Percentiles rank a stretch among this genome's conserved stretches.
Evolutionary conservation across 2,329 filamentous ascomycete species (phyloP).

Genomic region (Zalaria obscura): DNA sequence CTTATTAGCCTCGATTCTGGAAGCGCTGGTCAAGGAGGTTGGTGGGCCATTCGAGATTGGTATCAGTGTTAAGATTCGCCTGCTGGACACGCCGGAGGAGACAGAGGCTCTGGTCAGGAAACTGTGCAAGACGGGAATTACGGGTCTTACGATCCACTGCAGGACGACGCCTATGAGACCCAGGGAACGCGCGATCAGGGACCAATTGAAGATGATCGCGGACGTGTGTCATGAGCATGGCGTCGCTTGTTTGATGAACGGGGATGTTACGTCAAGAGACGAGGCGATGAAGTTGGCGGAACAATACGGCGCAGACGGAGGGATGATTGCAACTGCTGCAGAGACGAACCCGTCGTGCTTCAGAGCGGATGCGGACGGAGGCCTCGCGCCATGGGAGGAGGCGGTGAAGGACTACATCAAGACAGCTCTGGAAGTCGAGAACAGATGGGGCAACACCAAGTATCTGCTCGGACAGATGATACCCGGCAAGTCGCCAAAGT

Average conservation of each 20-base stretch:
- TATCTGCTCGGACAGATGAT: conserved; percentile 76
- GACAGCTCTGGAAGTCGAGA: conserved; percentile 61
- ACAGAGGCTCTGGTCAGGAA: conserved; percentile 66
- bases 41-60: conserved; percentile 69
- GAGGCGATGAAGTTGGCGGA: conserved; percentile 56
- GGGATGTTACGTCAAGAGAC: conserved; percentile 67
- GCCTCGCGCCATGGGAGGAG: conserved; percentile 58
- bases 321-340: conserved; percentile 91
- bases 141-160: conserved; percentile 84
- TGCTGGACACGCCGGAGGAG: conserved; percentile 61
- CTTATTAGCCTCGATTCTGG: conserved; percentile 66
- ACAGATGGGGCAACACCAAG: conserved; percentile 86
- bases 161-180: conserved; percentile 93
- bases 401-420: conserved; percentile 65
- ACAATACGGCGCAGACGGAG: conserved; percentile 79
- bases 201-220: conserved; percentile 72
- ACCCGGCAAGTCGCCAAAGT: conserved; percentile 58
- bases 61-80: conserved; percentile 91
- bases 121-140: conserved; percentile 79
- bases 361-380: conserved; percentile 52
- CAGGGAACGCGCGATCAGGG: conserved; percentile 71
- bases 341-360: conserved; percentile 90
- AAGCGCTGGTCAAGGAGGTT: conserved; percentile 67
- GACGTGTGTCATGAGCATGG: conserved; percentile 68
- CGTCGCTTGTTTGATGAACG: conserved; percentile 91